These are phyloP conservation scores for Alternaria ventricosa DNA, from an alignment of 2,329 filamentous ascomycete species.

Conservation along the genomic window DNA sequence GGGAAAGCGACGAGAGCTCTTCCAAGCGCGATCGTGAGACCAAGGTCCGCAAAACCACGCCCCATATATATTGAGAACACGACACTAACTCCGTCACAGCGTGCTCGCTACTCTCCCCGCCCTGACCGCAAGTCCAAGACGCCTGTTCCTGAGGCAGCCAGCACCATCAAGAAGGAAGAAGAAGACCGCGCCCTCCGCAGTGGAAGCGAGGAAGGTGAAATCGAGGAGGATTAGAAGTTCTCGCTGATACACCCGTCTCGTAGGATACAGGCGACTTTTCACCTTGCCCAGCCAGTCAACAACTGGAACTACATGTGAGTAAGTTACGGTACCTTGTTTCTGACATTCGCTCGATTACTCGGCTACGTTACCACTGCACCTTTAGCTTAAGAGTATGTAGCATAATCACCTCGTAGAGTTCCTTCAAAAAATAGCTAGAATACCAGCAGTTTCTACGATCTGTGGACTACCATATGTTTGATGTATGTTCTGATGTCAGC, in stretches of 20 bases:
- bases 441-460: not conserved
- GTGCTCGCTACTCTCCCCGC: conserved; percentile 59
- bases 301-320: conserved; percentile 10
- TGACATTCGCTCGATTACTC: not conserved
- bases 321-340: conserved; percentile 1
- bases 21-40: conserved; percentile 51
- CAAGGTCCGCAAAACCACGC: conserved; percentile 47
- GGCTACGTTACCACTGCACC: not conserved
- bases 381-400: not conserved
- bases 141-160: conserved; percentile 46
- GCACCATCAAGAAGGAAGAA: conserved; percentile 48
- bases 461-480: not conserved
- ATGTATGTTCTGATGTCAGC: not conserved
- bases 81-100: conserved; percentile 26
- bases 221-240: conserved; percentile 72
- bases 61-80: not conserved
- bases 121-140: conserved; percentile 66
- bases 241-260: conserved; percentile 4
- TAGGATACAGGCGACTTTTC: not conserved
- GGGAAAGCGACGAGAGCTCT: conserved; percentile 69
- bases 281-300: not conserved
- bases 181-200: conserved; percentile 75
- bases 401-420: not conserved
- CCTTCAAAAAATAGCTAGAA: not conserved
- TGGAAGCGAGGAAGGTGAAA: conserved; percentile 97